Conservation (phyloP, 495 filamentous ascomycete genomes). For the Copromyces sp. region DNA sequence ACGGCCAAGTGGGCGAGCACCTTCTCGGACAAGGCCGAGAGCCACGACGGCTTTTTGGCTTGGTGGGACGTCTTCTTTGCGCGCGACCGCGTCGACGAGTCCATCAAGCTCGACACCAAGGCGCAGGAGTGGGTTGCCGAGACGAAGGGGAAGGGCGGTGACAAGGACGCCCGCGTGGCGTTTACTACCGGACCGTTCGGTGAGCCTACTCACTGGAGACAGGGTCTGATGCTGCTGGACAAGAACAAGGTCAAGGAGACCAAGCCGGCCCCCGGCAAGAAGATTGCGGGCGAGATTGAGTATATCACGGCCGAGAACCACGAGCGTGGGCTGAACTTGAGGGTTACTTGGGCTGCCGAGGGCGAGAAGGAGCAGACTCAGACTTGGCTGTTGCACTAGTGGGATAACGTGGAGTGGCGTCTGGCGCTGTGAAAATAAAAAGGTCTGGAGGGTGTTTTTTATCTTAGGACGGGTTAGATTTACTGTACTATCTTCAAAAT, state of each 20-base stretch:
- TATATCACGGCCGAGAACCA: conserved; percentile 39
- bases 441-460: not conserved
- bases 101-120: conserved; percentile 8
- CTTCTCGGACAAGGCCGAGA: conserved; percentile 33
- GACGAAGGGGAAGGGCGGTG: conserved; percentile 22
- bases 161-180: conserved; percentile 31
- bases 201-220: conserved; percentile 80
- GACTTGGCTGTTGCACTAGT: conserved; percentile 32
- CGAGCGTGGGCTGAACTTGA: conserved; percentile 36
- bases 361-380: conserved; percentile 28
- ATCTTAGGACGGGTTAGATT: not conserved
- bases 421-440: not conserved
- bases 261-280: conserved; percentile 17
- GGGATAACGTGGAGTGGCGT: not conserved
- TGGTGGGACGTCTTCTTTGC: conserved; percentile 80
- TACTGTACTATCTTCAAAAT: not conserved
- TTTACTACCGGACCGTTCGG: conserved; percentile 76
- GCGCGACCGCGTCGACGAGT: conserved; percentile 24
- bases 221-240: conserved; percentile 50
- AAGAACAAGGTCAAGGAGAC: conserved; percentile 22
- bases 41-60: conserved; percentile 62
- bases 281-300: conserved; percentile 35
- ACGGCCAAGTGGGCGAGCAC: conserved; percentile 48
- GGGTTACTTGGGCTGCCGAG: conserved; percentile 29
- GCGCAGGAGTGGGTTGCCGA: conserved; percentile 28